phyloP scores from a whole-genome alignment of 176 grass and related monocot genomes.

The Thalia dealbata region DNA sequence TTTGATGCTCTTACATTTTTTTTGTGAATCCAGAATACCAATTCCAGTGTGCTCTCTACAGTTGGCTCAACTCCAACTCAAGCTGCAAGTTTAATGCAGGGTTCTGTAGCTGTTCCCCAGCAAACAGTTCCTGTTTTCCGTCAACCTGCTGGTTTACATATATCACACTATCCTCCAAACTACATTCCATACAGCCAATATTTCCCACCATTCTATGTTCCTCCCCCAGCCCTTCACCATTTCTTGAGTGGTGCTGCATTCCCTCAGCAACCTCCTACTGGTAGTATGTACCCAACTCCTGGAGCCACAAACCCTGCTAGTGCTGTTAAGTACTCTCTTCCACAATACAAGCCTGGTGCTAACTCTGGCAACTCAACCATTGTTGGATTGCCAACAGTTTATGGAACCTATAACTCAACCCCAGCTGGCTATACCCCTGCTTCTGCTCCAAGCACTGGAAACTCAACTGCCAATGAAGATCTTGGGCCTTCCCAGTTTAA shows the following conservation, averaged over 20 bases:
- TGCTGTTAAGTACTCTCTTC: conserved; percentile 45
- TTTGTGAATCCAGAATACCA: conserved; percentile 32
- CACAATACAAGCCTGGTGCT: conserved; percentile 61
- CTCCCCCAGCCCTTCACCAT: conserved; percentile 47
- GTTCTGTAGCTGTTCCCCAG: conserved; percentile 65
- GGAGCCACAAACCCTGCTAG: conserved; percentile 29
- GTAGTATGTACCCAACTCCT: conserved; percentile 47
- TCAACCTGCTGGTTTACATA: conserved; percentile 56
- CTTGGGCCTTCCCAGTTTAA: conserved; percentile 52
- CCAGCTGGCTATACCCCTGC: conserved; percentile 46
- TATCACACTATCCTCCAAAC: conserved; percentile 51
- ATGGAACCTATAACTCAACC: conserved; percentile 55
- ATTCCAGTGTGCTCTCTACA: conserved; percentile 30
- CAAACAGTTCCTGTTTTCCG: conserved; percentile 57
- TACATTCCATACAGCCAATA: conserved; percentile 82
- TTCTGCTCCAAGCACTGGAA: conserved; percentile 30
- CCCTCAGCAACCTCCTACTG: conserved; percentile 56
- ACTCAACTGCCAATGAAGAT: conserved; percentile 52
- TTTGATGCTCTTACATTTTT: conserved; percentile 6
- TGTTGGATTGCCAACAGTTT: conserved; percentile 45
- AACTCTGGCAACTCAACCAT: conserved; percentile 52
- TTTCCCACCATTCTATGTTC: conserved; percentile 56
- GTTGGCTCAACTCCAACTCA: conserved; percentile 42
- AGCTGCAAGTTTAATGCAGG: conserved; percentile 38
- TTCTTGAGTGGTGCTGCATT: conserved; percentile 62